phyloP scores from a whole-genome alignment of 495 filamentous ascomycete species.

The Daldinia caldariorum region DNA sequence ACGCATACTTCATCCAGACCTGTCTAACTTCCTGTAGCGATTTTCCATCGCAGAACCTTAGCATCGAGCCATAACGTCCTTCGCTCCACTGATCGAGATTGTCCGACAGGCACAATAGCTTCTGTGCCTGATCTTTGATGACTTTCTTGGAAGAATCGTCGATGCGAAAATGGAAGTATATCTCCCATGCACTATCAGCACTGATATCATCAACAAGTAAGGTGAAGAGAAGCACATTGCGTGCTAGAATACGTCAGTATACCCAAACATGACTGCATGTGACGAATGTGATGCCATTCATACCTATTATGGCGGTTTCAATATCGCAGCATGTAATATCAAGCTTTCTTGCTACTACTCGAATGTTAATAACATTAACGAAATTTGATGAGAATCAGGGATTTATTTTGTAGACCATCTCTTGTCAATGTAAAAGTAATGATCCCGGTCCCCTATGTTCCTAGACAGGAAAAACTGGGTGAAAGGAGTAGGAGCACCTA shows the following conservation, averaged over 20 bases:
- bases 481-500: conserved; percentile 9
- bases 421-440: no score
- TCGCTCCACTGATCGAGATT: conserved; percentile 38
- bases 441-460: no score
- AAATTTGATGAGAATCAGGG: not conserved
- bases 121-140: conserved; percentile 40
- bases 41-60: conserved; percentile 44
- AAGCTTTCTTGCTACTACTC: conserved; percentile 35
- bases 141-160: conserved; percentile 15
- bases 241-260: conserved; percentile 38
- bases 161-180: conserved; percentile 46
- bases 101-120: conserved; percentile 28
- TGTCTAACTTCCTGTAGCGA: conserved; percentile 36
- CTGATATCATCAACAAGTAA: conserved; percentile 40
- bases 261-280: not conserved
- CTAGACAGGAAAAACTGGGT: not conserved
- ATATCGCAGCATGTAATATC: conserved; percentile 49
- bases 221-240: conserved; percentile 46
- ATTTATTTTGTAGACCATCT: no score
- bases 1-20: conserved; percentile 42
- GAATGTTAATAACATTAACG: conserved; percentile 11
- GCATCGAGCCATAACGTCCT: conserved; percentile 39
- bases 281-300: not conserved
- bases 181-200: conserved; percentile 34
- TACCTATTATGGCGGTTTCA: conserved; percentile 44